Conservation (phyloP, 129 eudicot species). For the Centaurea solstitialis region DNA sequence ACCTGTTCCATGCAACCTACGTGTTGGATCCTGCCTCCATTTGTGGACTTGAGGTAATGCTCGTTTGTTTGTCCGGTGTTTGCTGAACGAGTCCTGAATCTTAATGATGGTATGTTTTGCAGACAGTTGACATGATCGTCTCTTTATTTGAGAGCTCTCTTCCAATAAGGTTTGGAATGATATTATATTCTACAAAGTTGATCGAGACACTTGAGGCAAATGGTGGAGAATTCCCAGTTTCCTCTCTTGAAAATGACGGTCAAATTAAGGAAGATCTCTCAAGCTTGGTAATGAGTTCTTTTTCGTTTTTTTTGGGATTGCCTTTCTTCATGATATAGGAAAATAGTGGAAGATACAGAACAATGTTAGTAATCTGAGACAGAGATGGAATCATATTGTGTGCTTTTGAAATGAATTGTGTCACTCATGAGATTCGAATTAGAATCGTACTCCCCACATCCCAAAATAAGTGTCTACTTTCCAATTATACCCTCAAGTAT, state of each 20-base stretch:
- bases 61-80: neutral
- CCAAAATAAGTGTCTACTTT: too few species aligned
- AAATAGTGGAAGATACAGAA: neutral
- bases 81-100: neutral
- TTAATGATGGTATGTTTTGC: constrained; percentile 25
- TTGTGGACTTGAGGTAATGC: constrained; percentile 93
- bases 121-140: constrained; percentile 69
- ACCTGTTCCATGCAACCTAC: constrained; percentile 85
- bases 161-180: constrained; percentile 88
- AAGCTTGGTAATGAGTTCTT: constrained; percentile 60
- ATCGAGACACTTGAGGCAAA: constrained; percentile 58
- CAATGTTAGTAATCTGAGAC: too few species aligned
- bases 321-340: neutral
- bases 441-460: too few species aligned
- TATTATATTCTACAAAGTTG: constrained; percentile 68
- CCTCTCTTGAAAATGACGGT: constrained; percentile 36
- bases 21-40: constrained; percentile 85
- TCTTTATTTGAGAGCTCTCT: constrained; percentile 78
- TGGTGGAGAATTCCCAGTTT: constrained; percentile 61
- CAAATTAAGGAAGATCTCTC: constrained; percentile 67
- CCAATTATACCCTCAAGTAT: too few species aligned
- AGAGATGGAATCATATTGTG: too few species aligned
- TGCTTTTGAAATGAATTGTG: too few species aligned
- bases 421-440: too few species aligned
- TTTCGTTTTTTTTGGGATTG: constrained; percentile 7